Conservation (phyloP, 306 rosid species). For the Cucumis cinereus region DNA sequence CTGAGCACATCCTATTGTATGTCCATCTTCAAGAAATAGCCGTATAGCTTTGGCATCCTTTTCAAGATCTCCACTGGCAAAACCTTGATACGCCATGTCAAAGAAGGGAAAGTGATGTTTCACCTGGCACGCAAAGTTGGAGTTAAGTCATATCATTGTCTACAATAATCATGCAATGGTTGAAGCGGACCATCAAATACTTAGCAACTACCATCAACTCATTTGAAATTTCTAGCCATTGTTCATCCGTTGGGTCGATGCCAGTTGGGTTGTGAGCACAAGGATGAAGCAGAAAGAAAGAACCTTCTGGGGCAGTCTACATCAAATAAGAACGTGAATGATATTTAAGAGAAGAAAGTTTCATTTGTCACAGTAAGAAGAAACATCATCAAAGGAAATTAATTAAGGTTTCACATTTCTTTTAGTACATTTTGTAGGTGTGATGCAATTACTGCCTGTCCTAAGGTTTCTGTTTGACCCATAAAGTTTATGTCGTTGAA, state of each 20-base stretch:
- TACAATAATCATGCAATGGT: not conserved
- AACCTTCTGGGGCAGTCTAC: constrained; percentile 22
- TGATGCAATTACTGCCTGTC: no score
- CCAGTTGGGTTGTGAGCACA: constrained; percentile 41
- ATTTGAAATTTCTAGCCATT: constrained; percentile 28
- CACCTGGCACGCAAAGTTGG: constrained; percentile 10
- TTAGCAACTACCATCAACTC: constrained; percentile 16
- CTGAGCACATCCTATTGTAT: constrained; percentile 27
- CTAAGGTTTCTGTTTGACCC: not conserved
- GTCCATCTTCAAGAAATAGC: constrained; percentile 24
- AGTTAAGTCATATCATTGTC: not conserved
- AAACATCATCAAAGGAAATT: not conserved
- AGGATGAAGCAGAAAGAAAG: constrained; percentile 26
- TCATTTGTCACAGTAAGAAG: not conserved
- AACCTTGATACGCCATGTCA: constrained; percentile 35
- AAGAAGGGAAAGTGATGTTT: constrained; percentile 30
- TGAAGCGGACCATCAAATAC: not conserved
- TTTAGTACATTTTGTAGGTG: no score
- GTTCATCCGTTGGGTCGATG: constrained; percentile 23
- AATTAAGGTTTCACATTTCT: not conserved
- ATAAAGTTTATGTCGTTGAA: not conserved
- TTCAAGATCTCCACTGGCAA: constrained; percentile 32
- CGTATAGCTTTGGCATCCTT: constrained; percentile 22
- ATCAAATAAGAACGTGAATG: not conserved
- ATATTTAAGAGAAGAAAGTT: not conserved